Conservation (phyloP, 2,329 filamentous ascomycete genomes). For the Penicillium sp. region DNA sequence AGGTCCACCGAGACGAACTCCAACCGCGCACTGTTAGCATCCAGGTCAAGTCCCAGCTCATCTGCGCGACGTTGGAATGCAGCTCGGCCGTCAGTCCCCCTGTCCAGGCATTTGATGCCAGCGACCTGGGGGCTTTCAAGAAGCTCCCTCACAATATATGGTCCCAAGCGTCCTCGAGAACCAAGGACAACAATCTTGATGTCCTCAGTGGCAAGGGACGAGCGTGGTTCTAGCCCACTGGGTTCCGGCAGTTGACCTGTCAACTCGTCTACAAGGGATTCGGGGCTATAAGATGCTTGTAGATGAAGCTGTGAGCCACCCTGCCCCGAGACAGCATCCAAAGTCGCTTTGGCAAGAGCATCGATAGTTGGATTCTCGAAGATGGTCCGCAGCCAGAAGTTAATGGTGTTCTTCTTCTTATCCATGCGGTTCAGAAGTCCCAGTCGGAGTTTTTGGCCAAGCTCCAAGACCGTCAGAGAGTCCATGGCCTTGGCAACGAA, state of each 20-base stretch:
- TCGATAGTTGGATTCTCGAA: conserved; percentile 17
- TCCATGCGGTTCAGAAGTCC: conserved; percentile 12
- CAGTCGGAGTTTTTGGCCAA: conserved; percentile 13
- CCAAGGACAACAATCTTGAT: conserved; percentile 13
- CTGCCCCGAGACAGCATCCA: conserved; percentile 6
- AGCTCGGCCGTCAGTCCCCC: conserved; percentile 5
- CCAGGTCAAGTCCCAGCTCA: conserved; percentile 8
- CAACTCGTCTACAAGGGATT: conserved; percentile 6
- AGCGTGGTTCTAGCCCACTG: neutral
- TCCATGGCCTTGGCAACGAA: conserved; percentile 15
- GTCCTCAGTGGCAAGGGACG: conserved; percentile 4
- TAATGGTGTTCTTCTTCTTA: conserved; percentile 12
- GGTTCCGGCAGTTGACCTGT: conserved; percentile 10
- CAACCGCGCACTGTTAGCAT: conserved; percentile 6
- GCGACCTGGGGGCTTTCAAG: conserved; percentile 11
- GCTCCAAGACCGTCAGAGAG: conserved; percentile 14
- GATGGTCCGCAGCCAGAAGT: conserved; percentile 16
- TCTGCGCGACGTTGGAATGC: conserved; percentile 7
- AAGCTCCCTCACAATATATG: conserved; percentile 9
- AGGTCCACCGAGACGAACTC: conserved; percentile 12
- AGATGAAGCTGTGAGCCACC: neutral
- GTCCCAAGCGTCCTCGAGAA: conserved; percentile 10
- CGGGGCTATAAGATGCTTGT: neutral
- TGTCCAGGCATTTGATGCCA: conserved; percentile 12
- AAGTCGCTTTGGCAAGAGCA: conserved; percentile 10